Conservation (phyloP, 805 yeast genomes). For the Candida parachauliodes region DNA sequence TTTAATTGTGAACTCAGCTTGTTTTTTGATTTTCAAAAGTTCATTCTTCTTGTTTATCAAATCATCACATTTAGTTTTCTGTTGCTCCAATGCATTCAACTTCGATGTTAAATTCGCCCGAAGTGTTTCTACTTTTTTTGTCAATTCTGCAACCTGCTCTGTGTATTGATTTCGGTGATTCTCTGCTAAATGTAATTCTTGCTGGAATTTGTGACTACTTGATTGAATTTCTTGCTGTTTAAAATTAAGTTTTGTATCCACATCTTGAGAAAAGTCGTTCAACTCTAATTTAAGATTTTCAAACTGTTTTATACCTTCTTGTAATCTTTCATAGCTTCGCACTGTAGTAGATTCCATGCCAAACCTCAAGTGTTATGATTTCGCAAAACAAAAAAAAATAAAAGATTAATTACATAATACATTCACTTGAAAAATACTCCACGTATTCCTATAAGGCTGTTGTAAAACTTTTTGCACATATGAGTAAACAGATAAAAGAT, state of each 20-base stretch:
- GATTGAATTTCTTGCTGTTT: slow-evolving; percentile 30
- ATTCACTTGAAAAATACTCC: too few species aligned
- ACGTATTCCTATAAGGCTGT: too few species aligned
- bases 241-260: slow-evolving; percentile 4
- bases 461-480: too few species aligned
- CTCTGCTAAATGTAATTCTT: slow-evolving; percentile 27
- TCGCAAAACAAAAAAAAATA: slow-evolving; percentile 1
- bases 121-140: slow-evolving; percentile 23
- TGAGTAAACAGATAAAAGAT: not conserved
- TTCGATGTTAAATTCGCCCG: slow-evolving; percentile 19
- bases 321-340: slow-evolving; percentile 5
- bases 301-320: slow-evolving; percentile 3
- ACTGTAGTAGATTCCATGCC: slow-evolving; percentile 6
- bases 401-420: not conserved
- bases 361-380: slow-evolving; percentile 2
- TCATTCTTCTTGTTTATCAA: slow-evolving; percentile 31
- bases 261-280: slow-evolving; percentile 2
- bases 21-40: slow-evolving; percentile 24
- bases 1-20: slow-evolving; percentile 24
- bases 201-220: slow-evolving; percentile 30
- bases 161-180: slow-evolving; percentile 27
- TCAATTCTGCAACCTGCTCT: slow-evolving; percentile 26
- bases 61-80: slow-evolving; percentile 32
- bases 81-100: slow-evolving; percentile 10
- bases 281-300: not conserved